Evolutionary conservation across 306 rosid genomes (phyloP).

Genomic region (Gleditsia sinensis): DNA sequence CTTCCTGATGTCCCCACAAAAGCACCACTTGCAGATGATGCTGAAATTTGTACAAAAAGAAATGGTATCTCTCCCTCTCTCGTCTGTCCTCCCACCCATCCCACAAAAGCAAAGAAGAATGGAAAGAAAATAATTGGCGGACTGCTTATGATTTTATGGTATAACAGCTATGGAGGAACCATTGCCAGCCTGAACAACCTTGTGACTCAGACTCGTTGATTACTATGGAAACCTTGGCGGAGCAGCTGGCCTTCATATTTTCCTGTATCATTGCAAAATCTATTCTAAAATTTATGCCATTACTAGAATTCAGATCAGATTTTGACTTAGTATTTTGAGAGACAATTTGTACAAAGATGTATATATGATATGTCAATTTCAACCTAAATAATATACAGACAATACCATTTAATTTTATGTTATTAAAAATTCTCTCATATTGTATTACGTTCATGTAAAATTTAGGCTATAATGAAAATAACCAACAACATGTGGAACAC

Average conservation of each 20-base stretch:
- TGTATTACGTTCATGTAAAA: too few relatives aligned
- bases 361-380: neutral
- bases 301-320: neutral
- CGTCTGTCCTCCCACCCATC: neutral
- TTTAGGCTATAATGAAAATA: too few relatives aligned
- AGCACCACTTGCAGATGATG: constrained; percentile 49
- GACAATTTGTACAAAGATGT: neutral
- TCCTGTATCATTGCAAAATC: neutral
- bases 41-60: constrained; percentile 53
- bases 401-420: neutral
- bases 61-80: constrained; percentile 56
- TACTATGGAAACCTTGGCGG: neutral
- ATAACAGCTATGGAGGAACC: constrained; percentile 65
- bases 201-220: neutral
- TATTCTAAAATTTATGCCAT: neutral
- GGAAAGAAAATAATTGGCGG: neutral
- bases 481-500: too few relatives aligned
- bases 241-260: neutral
- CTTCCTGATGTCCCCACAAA: constrained; percentile 83
- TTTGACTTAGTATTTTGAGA: neutral
- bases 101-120: neutral
- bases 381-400: neutral
- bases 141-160: constrained; percentile 4
- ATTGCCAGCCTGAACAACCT: constrained; percentile 45
- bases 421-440: too few relatives aligned